These are phyloP conservation scores for Arachnomyces sp. DNA, from an alignment of 2,329 filamentous ascomycete species.

Conservation along the genomic window DNA sequence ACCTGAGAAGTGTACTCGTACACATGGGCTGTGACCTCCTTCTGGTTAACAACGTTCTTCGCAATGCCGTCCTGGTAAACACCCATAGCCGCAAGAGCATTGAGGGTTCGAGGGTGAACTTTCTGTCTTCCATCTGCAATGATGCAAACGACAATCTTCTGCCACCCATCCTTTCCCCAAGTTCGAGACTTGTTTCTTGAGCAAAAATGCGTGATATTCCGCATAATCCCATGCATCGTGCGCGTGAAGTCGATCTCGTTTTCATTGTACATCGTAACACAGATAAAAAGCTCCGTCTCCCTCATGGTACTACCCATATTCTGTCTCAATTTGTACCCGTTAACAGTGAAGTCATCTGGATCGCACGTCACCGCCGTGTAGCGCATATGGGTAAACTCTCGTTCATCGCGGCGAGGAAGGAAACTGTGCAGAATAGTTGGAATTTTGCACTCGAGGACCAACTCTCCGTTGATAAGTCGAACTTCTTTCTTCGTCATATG, in stretches of 20 bases:
- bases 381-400: slow-evolving; percentile 97
- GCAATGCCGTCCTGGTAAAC: slow-evolving; percentile 98
- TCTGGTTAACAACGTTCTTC: slow-evolving; percentile 95
- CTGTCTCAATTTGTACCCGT: slow-evolving; percentile 87
- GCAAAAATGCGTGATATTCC: slow-evolving; percentile 96
- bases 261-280: slow-evolving; percentile 98
- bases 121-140: slow-evolving; percentile 90
- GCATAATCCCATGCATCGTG: slow-evolving; percentile 98
- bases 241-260: slow-evolving; percentile 93
- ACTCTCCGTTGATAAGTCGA: slow-evolving; percentile 90
- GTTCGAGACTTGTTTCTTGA: slow-evolving; percentile 83
- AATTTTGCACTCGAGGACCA: slow-evolving; percentile 97
- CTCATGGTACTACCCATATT: slow-evolving; percentile 74
- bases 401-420: slow-evolving; percentile 79
- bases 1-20: slow-evolving; percentile 99
- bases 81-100: slow-evolving; percentile 91
- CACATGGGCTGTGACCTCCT: slow-evolving; percentile 89
- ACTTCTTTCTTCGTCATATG: slow-evolving; percentile 93
- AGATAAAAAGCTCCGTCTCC: slow-evolving; percentile 93
- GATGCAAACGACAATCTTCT: slow-evolving; percentile 97
- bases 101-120: slow-evolving; percentile 86
- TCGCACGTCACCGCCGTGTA: slow-evolving; percentile 98
- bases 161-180: slow-evolving; percentile 96
- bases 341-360: slow-evolving; percentile 81
- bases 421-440: slow-evolving; percentile 98